phyloP scores from a whole-genome alignment of 202 grass and related monocot species.

The Elaeis oleifera region DNA sequence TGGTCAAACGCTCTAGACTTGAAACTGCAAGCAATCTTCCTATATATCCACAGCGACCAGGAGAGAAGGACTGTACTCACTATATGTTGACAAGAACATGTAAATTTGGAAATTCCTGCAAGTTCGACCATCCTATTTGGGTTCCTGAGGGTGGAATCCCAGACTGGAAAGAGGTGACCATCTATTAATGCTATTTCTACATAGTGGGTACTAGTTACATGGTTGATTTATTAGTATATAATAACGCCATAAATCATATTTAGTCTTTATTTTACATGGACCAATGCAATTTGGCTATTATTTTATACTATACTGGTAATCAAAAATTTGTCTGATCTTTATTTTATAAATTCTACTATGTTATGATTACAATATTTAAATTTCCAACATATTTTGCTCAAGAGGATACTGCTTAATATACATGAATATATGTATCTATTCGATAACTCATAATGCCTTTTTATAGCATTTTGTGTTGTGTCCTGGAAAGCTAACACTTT shows the following conservation, averaged over 20 bases:
- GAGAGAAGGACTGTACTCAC: constrained; percentile 74
- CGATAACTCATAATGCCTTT: no score
- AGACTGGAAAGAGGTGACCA: constrained; percentile 98
- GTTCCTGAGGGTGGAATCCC: constrained; percentile 80
- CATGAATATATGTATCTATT: no score
- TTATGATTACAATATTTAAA: no score
- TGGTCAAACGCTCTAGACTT: constrained; percentile 83
- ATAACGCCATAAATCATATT: not conserved
- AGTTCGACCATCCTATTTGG: constrained; percentile 94
- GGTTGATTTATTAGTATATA: constrained; percentile 21
- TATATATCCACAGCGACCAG: constrained; percentile 71
- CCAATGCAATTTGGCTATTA: no score
- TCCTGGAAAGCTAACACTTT: no score
- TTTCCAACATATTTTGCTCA: no score
- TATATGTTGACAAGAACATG: constrained; percentile 96
- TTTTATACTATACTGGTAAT: no score
- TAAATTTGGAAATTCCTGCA: constrained; percentile 78
- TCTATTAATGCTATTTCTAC: constrained; percentile 44
- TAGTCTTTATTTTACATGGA: not conserved
- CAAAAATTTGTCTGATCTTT: not conserved
- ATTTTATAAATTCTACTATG: not conserved
- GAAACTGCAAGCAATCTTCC: constrained; percentile 69
- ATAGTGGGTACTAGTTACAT: constrained; percentile 11
- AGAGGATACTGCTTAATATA: no score
- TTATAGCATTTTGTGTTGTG: no score